Conservation (phyloP, 805 yeast genomes). For the Pichia kluyveri region DNA sequence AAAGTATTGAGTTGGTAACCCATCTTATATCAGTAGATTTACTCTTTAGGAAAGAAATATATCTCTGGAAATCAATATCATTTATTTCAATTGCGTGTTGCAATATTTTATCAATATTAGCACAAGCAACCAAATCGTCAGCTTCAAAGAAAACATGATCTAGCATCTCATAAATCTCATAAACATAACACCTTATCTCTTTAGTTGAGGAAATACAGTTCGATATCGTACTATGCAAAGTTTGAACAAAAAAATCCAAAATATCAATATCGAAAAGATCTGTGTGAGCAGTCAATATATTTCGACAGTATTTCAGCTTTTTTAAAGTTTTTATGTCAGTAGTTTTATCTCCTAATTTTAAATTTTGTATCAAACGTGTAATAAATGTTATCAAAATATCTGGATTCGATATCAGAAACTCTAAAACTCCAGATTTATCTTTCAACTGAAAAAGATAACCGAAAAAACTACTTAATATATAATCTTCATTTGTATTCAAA, state of each 20-base stretch:
- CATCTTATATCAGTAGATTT: not conserved
- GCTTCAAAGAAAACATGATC: not conserved
- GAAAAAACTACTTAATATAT: no score
- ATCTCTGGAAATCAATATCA: not conserved
- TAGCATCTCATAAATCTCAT: not conserved
- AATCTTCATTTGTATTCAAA: no score
- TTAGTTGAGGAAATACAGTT: not conserved
- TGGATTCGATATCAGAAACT: not conserved
- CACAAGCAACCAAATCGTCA: not conserved
- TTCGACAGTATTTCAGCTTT: not conserved
- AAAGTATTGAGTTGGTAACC: slow-evolving; percentile 1
- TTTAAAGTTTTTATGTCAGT: not conserved
- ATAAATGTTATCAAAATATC: not conserved
- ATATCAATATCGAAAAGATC: not conserved
- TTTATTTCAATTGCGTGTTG: not conserved
- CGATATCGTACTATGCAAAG: not conserved
- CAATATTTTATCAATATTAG: slow-evolving; percentile 1
- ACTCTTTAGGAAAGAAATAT: not conserved
- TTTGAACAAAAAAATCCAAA: not conserved
- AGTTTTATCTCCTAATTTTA: not conserved
- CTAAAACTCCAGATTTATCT: no score
- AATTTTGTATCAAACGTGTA: not conserved
- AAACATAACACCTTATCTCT: not conserved
- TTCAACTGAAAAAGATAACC: no score
- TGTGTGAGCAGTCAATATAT: not conserved